A percentile compares a stretch with the other conserved stretches of the same genome.
phyloP scores from a whole-genome alignment of 2,329 filamentous ascomycete genomes.

The Xylaria polymorpha region DNA sequence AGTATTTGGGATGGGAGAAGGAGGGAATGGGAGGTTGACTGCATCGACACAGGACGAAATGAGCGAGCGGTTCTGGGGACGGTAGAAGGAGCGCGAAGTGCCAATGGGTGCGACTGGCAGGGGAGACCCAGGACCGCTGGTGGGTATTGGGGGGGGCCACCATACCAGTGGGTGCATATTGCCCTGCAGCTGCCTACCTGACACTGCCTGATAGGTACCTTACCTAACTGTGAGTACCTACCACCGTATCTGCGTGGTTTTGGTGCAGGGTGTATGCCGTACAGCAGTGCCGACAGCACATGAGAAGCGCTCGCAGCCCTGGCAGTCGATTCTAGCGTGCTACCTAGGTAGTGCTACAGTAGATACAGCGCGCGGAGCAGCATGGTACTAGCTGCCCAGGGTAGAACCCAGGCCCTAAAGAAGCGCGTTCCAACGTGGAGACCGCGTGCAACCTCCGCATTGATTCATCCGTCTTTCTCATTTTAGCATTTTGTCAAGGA shows the following conservation, averaged over 20 bases:
- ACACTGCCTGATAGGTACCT: conserved; percentile 11
- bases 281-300: conserved; percentile 10
- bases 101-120: conserved; percentile 28
- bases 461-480: conserved; percentile 32
- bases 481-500: conserved; percentile 26
- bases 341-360: not conserved
- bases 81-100: conserved; percentile 39
- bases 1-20: conserved; percentile 47
- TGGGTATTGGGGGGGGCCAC: conserved; percentile 30
- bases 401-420: not conserved
- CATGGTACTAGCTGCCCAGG: not conserved
- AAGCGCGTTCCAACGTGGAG: conserved; percentile 4
- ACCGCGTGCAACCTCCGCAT: conserved; percentile 25
- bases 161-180: conserved; percentile 35
- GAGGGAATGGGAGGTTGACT: conserved; percentile 48
- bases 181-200: conserved; percentile 28
- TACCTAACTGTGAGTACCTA: not conserved
- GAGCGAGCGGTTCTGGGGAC: conserved; percentile 38
- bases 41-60: conserved; percentile 40
- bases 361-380: conserved; percentile 14
- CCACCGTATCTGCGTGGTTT: not conserved
- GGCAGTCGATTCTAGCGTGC: conserved; percentile 2
- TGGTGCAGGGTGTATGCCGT: conserved; percentile 6
- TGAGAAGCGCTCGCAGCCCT: not conserved
- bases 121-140: conserved; percentile 35